A percentile compares a stretch with the other conserved stretches of the same genome.
These are phyloP conservation scores for Blepharisma japonicum DNA, from an alignment of 73 alveolate genomes.

Conservation along the genomic window DNA sequence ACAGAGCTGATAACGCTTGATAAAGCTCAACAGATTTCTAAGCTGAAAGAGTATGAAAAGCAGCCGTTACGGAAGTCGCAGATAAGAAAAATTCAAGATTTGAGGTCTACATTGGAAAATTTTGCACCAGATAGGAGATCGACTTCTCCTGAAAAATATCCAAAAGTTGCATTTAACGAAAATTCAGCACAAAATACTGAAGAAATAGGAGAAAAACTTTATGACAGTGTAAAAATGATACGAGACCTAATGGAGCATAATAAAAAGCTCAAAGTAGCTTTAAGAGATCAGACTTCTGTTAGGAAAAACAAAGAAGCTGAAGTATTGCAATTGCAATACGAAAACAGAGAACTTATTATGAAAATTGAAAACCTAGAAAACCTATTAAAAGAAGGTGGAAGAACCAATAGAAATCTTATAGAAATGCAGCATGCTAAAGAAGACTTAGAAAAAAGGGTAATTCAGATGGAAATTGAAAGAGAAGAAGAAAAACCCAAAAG, in stretches of 20 bases:
- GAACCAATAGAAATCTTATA: no score
- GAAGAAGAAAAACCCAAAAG: no score
- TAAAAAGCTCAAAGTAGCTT: constrained; percentile 39
- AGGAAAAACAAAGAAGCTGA: not conserved
- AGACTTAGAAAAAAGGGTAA: no score
- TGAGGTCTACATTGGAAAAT: not conserved
- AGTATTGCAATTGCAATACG: constrained; percentile 1
- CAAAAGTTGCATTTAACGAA: constrained; percentile 8
- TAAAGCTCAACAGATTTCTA: not conserved
- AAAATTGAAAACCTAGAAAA: constrained; percentile 21
- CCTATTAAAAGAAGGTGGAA: no score
- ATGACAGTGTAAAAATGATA: constrained; percentile 46
- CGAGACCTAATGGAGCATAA: constrained; percentile 42
- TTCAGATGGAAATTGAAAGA: no score
- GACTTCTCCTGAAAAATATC: not conserved
- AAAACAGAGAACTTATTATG: not conserved
- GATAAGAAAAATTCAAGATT: not conserved
- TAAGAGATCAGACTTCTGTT: not conserved
- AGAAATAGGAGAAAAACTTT: constrained; percentile 39
- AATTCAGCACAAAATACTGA: constrained; percentile 19
- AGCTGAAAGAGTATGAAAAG: not conserved
- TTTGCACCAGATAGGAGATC: not conserved
- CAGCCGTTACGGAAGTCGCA: not conserved
- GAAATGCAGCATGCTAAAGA: no score
- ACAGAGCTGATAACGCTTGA: constrained; percentile 37